Conservation (phyloP, 177 flowering plant species). For the Telopea speciosissima region DNA sequence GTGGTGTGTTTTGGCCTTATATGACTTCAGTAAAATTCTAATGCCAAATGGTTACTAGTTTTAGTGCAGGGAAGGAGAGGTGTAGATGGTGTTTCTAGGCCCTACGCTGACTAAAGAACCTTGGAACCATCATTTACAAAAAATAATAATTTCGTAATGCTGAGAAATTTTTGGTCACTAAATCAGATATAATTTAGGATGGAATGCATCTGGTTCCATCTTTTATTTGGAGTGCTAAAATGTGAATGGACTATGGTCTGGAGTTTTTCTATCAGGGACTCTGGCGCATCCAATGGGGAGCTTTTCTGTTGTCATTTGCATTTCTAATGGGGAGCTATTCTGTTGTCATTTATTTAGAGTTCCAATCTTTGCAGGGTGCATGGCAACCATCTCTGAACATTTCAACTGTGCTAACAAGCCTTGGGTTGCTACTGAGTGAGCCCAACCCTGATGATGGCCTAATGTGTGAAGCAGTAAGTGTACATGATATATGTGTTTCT, state of each 20-base stretch:
- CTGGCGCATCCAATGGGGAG: neutral
- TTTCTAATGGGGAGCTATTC: neutral
- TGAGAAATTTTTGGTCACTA: neutral
- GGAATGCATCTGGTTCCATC: neutral
- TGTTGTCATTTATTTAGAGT: neutral
- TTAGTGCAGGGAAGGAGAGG: neutral
- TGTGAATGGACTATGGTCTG: neutral
- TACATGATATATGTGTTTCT: neutral
- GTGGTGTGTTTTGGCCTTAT: neutral
- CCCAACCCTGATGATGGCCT: constrained; percentile 96
- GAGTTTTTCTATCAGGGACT: neutral
- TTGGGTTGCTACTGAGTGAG: constrained; percentile 73
- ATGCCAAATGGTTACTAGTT: neutral
- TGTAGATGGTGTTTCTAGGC: neutral
- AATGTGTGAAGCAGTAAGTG: constrained; percentile 84
- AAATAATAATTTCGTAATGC: too few species aligned
- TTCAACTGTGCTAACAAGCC: constrained; percentile 74
- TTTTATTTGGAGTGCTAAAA: neutral
- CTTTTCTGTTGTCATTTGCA: neutral
- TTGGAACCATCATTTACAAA: neutral
- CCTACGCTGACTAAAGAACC: neutral
- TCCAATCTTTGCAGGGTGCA: constrained; percentile 52
- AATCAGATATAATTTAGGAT: neutral
- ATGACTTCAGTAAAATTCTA: neutral
- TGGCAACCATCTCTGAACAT: constrained; percentile 95